These are phyloP conservation scores for Amaranthus hypochondriacus DNA, from an alignment of 148 eudicot species.

Conservation along the genomic window DNA sequence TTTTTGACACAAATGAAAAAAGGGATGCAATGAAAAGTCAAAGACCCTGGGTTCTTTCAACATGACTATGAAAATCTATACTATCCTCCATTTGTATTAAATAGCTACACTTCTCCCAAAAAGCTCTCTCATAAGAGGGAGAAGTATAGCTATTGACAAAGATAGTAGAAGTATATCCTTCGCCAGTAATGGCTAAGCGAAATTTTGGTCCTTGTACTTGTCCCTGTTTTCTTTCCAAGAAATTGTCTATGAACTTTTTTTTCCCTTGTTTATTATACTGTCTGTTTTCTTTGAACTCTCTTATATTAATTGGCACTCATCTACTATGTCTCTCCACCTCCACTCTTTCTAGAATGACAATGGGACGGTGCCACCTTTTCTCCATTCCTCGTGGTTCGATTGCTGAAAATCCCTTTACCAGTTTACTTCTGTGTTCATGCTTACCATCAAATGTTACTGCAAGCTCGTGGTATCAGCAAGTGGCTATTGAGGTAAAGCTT, in stretches of 20 bases:
- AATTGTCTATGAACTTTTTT: background rate
- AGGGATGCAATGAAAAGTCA: no score
- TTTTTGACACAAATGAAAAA: no score
- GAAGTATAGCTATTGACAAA: no score
- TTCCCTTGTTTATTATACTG: background rate
- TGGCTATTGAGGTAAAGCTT: slow-evolving; percentile 69
- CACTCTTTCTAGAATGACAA: slow-evolving; percentile 52
- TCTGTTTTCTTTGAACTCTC: background rate
- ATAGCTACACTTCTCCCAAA: no score
- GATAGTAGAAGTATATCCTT: no score
- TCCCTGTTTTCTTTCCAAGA: background rate
- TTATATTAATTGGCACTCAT: background rate
- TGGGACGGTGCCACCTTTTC: slow-evolving; percentile 59
- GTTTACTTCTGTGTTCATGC: slow-evolving; percentile 70
- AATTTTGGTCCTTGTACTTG: no score
- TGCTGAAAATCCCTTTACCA: slow-evolving; percentile 85
- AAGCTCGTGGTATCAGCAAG: slow-evolving; percentile 67
- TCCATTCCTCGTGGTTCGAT: slow-evolving; percentile 77
- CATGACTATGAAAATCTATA: no score
- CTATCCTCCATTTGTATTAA: no score
- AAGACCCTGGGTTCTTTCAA: no score
- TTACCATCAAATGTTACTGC: slow-evolving; percentile 38
- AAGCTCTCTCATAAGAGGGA: no score
- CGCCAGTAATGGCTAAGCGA: no score
- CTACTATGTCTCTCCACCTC: background rate